Base-by-base conservation (phyloP, 202 grass and related monocot species). In the Alloteropsis angusta region DNA sequence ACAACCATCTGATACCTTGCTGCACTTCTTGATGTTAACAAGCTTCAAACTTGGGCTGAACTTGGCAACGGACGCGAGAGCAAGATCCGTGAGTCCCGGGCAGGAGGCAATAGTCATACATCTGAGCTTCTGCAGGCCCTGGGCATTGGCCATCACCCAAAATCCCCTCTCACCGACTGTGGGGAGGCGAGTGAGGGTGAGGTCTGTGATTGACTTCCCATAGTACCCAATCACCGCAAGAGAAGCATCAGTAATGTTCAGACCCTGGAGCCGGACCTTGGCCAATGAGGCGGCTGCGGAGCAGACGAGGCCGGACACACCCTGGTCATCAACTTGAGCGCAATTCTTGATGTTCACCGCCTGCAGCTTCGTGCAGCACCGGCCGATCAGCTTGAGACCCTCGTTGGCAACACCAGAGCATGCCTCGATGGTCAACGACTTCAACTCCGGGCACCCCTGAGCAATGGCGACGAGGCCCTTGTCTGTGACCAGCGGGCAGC, bases 81-180 rank as follows among this genome's bases (percentile, higher is more conserved):
- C 92, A 9, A 99, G 84, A 79, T 99, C 90, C 0, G 96, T 93
- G 23, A 96, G 66, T 75, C 96, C 96, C 1, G 68, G 84, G 79
- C 96, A 99, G 61, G 86, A 91, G 62, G 50, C 84, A 52, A 99
- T 66, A 5, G 63, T 68, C 74, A 93, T 69, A 19, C 55, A 91
- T 64, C 87, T 85, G 78, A 99, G 84, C 73, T 93, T 99, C 84
- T 89, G 92, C 54, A 99, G 78, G 70, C 92, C 92, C 60, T 91
- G 82, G 60, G 92, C 86, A 66, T 96, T 99, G n/a, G 92, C 96
- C 96, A 99, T 99, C 49, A 99, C 96, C 96, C 96, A 99, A 71
- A 96, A 99, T 28, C 96, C 96, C 69, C 86, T 93, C 86, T 99
- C 96, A 3, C 80, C 90, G 9, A 93, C 85, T 0, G 45, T 67